Evolutionary conservation across 2,329 filamentous ascomycete species (phyloP).

Genomic region (Colletotrichum godetiae): DNA sequence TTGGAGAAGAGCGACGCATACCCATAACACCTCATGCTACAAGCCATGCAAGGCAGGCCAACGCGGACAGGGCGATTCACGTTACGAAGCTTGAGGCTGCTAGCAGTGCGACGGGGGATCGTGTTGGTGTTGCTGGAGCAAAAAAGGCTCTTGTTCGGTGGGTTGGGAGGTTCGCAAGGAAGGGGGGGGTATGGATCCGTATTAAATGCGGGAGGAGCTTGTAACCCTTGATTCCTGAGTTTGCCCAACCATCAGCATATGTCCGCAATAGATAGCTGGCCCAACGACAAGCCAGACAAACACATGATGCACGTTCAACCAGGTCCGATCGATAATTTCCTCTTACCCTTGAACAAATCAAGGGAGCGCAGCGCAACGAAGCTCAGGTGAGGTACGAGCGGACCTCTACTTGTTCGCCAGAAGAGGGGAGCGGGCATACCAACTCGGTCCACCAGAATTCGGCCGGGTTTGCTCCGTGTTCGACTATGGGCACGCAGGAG

Average conservation of each 20-base stretch:
- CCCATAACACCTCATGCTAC: slow-evolving; percentile 54
- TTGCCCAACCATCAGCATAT: slow-evolving; percentile 33
- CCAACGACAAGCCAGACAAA: slow-evolving; percentile 2
- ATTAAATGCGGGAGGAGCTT: slow-evolving; percentile 24
- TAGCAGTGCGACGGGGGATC: background rate
- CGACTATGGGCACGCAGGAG: slow-evolving; percentile 21
- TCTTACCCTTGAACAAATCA: background rate
- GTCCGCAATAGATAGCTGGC: slow-evolving; percentile 17
- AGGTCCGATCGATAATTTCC: background rate
- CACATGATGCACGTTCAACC: background rate
- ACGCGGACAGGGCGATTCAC: slow-evolving; percentile 21
- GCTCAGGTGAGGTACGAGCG: slow-evolving; percentile 12
- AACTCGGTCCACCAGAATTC: slow-evolving; percentile 35
- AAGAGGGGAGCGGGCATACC: slow-evolving; percentile 34
- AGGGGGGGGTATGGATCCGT: slow-evolving; percentile 12
- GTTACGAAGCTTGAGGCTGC: slow-evolving; percentile 4
- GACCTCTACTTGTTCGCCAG: slow-evolving; percentile 14
- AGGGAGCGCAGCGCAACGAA: slow-evolving; percentile 9
- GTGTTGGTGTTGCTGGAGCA: background rate
- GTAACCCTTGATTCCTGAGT: slow-evolving; percentile 34
- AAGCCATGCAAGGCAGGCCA: slow-evolving; percentile 25
- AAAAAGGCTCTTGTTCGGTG: background rate
- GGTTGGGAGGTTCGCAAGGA: slow-evolving; percentile 9
- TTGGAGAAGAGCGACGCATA: slow-evolving; percentile 46
- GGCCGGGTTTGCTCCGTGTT: slow-evolving; percentile 29